Evolutionary conservation across 2,329 filamentous ascomycete genomes (phyloP).

Genomic region (Fusarium duplospermum): DNA sequence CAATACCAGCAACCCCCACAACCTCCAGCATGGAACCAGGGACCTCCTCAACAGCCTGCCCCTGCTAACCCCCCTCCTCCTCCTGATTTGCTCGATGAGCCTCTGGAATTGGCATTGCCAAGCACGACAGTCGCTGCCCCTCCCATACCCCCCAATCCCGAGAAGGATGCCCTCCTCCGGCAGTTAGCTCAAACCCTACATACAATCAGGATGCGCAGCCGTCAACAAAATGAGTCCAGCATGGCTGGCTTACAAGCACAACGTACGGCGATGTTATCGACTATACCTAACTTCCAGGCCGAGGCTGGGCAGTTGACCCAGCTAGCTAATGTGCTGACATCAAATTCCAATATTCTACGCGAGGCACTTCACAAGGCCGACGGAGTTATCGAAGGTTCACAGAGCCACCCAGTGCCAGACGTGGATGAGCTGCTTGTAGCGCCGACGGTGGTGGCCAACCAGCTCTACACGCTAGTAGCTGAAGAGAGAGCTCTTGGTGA

Average conservation of each 20-base stretch:
- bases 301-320: conserved; percentile 79
- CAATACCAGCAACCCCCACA: conserved; percentile 37
- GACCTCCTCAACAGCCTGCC: conserved; percentile 34
- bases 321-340: conserved; percentile 76
- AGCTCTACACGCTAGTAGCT: conserved; percentile 88
- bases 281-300: conserved; percentile 75
- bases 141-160: conserved; percentile 93
- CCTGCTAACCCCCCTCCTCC: conserved; percentile 51
- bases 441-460: conserved; percentile 90
- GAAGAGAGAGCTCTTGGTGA: conserved; percentile 91
- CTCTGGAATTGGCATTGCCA: conserved; percentile 63
- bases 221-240: conserved; percentile 78
- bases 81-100: conserved; percentile 68
- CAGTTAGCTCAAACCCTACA: conserved; percentile 79
- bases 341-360: conserved; percentile 83
- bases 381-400: conserved; percentile 78
- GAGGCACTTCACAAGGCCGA: conserved; percentile 84
- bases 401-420: conserved; percentile 74
- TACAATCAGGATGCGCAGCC: conserved; percentile 74
- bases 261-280: conserved; percentile 77
- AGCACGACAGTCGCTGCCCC: conserved; percentile 72
- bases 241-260: conserved; percentile 83
- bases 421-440: conserved; percentile 95
- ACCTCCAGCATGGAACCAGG: conserved; percentile 42
- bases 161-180: conserved; percentile 87